These are phyloP conservation scores for Extremus antarcticus DNA, from an alignment of 495 filamentous ascomycete genomes.

Conservation along the genomic window DNA sequence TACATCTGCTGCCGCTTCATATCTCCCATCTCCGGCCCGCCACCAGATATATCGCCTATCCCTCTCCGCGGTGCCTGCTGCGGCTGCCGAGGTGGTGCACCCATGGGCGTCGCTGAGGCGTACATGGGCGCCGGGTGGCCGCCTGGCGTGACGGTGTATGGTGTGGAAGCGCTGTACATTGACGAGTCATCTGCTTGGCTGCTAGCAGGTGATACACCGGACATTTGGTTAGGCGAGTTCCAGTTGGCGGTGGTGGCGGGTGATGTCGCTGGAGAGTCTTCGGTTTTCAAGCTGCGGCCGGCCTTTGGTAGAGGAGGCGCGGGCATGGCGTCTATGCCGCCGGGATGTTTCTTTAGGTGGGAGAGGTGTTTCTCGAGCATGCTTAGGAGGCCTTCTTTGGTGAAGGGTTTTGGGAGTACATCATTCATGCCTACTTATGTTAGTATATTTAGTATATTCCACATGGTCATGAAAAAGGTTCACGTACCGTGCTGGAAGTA, in stretches of 20 bases:
- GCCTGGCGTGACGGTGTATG: conserved; percentile 12
- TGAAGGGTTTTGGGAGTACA: conserved; percentile 94
- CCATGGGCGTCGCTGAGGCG: conserved; percentile 37
- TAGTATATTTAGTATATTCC: not conserved
- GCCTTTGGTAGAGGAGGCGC: conserved; percentile 30
- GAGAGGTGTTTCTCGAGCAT: conserved; percentile 83
- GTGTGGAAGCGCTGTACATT: conserved; percentile 23
- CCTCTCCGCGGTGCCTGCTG: conserved; percentile 43
- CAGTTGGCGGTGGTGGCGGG: conserved; percentile 38
- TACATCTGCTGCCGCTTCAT: conserved; percentile 57
- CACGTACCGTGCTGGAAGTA: conserved; percentile 90
- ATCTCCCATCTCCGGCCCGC: conserved; percentile 41
- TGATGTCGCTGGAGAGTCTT: conserved; percentile 62
- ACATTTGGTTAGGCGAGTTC: conserved; percentile 36
- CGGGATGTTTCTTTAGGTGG: conserved; percentile 50
- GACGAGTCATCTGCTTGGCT: conserved; percentile 31
- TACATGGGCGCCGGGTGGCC: conserved; percentile 26
- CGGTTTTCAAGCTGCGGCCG: conserved; percentile 62
- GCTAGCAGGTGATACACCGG: conserved; percentile 31
- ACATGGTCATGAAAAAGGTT: not conserved
- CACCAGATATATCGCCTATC: conserved; percentile 55
- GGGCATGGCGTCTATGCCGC: conserved; percentile 42
- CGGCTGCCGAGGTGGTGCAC: conserved; percentile 29
- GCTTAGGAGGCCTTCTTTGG: conserved; percentile 81
- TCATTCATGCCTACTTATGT: conserved; percentile 85